Percentiles rank a stretch among this genome's conserved stretches.
phyloP scores from a whole-genome alignment of 106 monocot genomes.

The Acorus calamus region DNA sequence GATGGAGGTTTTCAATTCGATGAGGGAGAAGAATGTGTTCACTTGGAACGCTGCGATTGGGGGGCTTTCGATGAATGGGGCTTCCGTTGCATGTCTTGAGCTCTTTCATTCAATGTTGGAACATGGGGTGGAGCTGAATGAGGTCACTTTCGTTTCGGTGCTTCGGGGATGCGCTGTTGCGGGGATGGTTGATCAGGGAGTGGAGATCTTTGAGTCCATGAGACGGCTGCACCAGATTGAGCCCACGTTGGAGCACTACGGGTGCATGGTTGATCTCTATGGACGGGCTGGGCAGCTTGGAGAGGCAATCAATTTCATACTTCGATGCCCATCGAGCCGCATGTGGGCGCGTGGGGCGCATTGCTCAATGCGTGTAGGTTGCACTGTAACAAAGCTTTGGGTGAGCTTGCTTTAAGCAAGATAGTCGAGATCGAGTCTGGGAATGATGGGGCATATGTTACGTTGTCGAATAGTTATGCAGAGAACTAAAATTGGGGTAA shows the following conservation, averaged over 20 bases:
- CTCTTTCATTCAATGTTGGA: conserved; percentile 48
- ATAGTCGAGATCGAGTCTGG: conserved; percentile 36
- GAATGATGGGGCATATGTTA: conserved; percentile 76
- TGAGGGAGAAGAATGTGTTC: conserved; percentile 66
- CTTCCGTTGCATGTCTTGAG: conserved; percentile 29
- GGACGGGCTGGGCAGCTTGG: conserved; percentile 53
- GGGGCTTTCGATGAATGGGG: conserved; percentile 73
- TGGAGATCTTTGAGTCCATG: conserved; percentile 34
- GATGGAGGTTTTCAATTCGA: conserved; percentile 57
- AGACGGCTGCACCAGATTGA: conserved; percentile 29
- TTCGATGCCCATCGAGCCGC: conserved; percentile 51
- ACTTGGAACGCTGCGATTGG: conserved; percentile 63
- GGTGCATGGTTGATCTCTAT: conserved; percentile 68
- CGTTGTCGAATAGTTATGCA: conserved; percentile 71
- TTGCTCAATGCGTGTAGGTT: conserved; percentile 58
- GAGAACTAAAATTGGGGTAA: conserved; percentile 51
- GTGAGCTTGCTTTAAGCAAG: conserved; percentile 32
- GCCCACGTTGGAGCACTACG: conserved; percentile 57
- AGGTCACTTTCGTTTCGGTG: conserved; percentile 49
- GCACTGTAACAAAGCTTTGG: conserved; percentile 31
- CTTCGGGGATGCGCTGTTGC: conserved; percentile 53
- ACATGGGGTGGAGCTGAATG: conserved; percentile 33
- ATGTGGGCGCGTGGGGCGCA: conserved; percentile 57
- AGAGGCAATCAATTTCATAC: conserved; percentile 43
- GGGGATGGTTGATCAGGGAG: conserved; percentile 41